Percentiles rank a stretch among this genome's conserved stretches.
These are phyloP conservation scores for Rubia occidens DNA, from an alignment of 305 asterid genomes.

Conservation along the genomic window DNA sequence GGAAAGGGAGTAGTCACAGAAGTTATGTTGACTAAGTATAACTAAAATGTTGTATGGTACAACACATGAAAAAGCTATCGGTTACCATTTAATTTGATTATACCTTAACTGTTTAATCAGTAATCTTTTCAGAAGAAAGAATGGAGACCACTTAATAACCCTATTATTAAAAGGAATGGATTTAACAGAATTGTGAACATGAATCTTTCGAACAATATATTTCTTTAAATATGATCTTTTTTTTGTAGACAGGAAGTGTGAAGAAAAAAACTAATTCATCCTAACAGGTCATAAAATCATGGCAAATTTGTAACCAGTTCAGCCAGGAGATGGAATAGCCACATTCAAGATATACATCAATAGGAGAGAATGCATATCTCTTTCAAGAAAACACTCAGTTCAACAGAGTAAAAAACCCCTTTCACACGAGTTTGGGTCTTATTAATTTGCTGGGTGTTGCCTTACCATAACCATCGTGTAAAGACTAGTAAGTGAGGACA, in stretches of 20 bases:
- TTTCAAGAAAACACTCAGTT: background rate
- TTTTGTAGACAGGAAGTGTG: background rate
- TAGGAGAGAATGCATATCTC: background rate
- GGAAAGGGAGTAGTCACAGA: background rate
- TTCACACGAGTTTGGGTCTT: background rate
- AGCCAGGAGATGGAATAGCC: background rate
- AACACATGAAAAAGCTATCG: background rate
- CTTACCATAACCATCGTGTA: constrained; percentile 92
- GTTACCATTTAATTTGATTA: background rate
- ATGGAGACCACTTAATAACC: background rate
- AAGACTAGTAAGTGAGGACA: constrained; percentile 78
- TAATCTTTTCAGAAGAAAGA: background rate
- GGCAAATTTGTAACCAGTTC: background rate
- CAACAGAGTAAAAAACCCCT: background rate
- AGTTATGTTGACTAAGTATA: background rate
- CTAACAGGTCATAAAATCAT: background rate
- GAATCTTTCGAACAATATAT: background rate
- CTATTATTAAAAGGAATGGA: background rate
- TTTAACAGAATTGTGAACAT: background rate
- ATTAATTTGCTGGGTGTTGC: background rate
- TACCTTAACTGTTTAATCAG: background rate
- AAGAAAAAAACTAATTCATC: background rate
- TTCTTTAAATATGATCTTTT: background rate
- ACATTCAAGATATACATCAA: background rate
- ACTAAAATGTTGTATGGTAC: background rate